A percentile compares a stretch with the other conserved stretches of the same genome.
These are phyloP conservation scores for Diaporthe citriasiana DNA, from an alignment of 2,329 filamentous ascomycete species.

Conservation along the genomic window DNA sequence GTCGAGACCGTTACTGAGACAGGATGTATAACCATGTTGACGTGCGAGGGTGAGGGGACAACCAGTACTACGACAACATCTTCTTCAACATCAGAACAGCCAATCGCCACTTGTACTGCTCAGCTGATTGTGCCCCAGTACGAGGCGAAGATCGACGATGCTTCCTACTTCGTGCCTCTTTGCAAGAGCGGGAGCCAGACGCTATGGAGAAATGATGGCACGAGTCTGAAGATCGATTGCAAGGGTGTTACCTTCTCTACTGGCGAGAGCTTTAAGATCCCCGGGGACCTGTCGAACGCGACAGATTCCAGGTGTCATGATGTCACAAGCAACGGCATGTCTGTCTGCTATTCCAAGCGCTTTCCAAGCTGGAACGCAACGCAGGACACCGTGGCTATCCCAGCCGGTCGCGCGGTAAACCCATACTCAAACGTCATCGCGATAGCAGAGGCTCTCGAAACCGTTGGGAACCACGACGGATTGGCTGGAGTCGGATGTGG, in stretches of 20 bases:
- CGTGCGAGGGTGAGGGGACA: background rate
- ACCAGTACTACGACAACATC: background rate
- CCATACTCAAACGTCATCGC: constrained; percentile 4
- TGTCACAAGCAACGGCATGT: background rate
- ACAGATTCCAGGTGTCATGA: background rate
- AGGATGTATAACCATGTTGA: background rate
- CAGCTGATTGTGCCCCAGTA: constrained; percentile 18
- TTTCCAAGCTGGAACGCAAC: constrained; percentile 13
- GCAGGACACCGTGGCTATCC: background rate
- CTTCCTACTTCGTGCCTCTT: constrained; percentile 23
- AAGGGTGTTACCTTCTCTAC: constrained; percentile 2
- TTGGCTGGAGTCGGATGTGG: background rate
- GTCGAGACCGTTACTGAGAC: background rate
- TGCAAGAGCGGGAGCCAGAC: constrained; percentile 14
- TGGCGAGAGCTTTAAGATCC: background rate
- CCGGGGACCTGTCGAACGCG: background rate
- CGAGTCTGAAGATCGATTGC: constrained; percentile 12
- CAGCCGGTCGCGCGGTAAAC: background rate
- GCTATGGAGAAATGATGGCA: constrained; percentile 17
- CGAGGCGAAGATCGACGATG: constrained; percentile 8
- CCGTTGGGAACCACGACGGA: background rate
- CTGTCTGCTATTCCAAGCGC: background rate
- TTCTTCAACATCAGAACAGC: background rate
- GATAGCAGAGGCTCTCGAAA: constrained; percentile 10
- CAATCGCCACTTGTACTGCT: background rate